Conservation (phyloP, 257 asterid genomes). For the Petrea volubilis region DNA sequence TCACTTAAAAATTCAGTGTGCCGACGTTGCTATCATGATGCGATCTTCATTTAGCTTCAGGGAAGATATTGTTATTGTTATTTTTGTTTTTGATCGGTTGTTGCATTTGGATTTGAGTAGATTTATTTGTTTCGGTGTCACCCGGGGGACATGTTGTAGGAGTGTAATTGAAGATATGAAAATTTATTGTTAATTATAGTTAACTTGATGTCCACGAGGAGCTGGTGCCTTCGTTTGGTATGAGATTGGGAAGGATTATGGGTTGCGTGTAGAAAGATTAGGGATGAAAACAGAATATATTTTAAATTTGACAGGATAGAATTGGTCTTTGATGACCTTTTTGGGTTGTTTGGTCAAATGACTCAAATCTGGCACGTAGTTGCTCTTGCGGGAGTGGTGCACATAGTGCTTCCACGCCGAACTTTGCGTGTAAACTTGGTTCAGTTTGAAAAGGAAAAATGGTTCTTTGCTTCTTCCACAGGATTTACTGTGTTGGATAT, state of each 20-base stretch:
- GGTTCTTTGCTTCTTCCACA: neutral
- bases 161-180: neutral
- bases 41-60: neutral
- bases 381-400: neutral
- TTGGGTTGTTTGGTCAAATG: slow-evolving; percentile 17
- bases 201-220: neutral
- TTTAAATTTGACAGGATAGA: neutral
- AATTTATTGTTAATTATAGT: neutral
- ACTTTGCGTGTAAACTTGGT: neutral
- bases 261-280: neutral
- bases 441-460: neutral
- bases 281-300: neutral
- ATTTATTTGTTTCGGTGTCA: neutral
- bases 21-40: slow-evolving; percentile 8
- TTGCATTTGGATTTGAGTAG: slow-evolving; percentile 16
- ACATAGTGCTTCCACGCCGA: neutral
- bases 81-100: neutral
- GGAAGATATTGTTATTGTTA: neutral
- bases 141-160: neutral
- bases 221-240: neutral
- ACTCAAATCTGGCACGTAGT: neutral
- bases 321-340: neutral
- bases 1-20: neutral
- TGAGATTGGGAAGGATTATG: neutral
- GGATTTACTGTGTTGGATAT: neutral